phyloP scores from a whole-genome alignment of 441 rosid species.

The Eruca vesicaria region DNA sequence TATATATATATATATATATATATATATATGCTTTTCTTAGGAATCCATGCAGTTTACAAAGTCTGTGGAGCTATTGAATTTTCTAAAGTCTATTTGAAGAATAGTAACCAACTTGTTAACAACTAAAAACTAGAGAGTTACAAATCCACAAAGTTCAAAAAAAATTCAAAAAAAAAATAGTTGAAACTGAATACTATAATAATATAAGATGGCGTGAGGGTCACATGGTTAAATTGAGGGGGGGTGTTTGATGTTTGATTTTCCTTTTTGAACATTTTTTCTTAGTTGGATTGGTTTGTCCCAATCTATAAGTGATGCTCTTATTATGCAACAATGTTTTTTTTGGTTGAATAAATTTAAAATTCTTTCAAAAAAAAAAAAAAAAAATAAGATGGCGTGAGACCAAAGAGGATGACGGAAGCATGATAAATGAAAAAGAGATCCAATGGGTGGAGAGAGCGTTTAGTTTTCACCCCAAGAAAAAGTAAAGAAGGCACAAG shows the following conservation, averaged over 20 bases:
- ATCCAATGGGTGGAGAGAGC: conserved; percentile 8
- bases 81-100: background rate
- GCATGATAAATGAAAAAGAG: conserved; percentile 10
- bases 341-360: no score
- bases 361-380: background rate
- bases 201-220: background rate
- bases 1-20: no score
- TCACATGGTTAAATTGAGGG: no score
- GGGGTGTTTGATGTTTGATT: no score
- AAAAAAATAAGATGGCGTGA: background rate
- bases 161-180: no score
- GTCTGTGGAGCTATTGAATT: no score
- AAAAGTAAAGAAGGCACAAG: conserved; percentile 3
- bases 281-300: no score
- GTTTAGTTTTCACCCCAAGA: background rate
- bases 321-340: no score
- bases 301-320: no score
- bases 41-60: background rate
- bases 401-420: conserved; percentile 10
- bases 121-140: background rate
- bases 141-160: background rate
- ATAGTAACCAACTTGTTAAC: background rate
- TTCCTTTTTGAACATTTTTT: no score
- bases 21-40: background rate
- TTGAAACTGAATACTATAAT: background rate